Evolutionary conservation across 805 yeast genomes (phyloP).

Genomic region (Metschnikowia anglica): DNA sequence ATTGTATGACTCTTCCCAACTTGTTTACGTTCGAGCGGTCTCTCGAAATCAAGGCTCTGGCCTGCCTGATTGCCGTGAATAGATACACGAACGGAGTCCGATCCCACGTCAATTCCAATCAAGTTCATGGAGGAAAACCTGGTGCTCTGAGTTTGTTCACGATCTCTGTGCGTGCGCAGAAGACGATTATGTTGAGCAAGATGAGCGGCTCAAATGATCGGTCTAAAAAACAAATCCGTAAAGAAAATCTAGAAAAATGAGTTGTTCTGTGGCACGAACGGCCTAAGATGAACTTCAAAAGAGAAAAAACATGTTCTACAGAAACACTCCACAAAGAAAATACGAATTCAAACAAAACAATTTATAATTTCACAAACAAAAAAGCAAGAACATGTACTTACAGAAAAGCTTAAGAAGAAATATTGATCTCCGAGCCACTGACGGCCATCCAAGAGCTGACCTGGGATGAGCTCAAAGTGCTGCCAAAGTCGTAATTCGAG

Average conservation of each 20-base stretch:
- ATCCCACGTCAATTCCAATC: constrained; percentile 53
- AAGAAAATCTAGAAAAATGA: too few species aligned
- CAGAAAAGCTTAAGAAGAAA: constrained; percentile 17
- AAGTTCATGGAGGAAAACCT: constrained; percentile 9
- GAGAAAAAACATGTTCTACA: background rate
- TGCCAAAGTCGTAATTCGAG: constrained; percentile 52
- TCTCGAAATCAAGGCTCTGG: constrained; percentile 9
- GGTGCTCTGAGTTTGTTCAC: background rate
- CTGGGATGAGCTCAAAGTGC: constrained; percentile 40
- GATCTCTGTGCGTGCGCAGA: background rate
- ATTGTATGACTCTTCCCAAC: constrained; percentile 16
- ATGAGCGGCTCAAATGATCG: too few species aligned
- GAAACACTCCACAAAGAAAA: background rate
- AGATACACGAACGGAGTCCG: constrained; percentile 48
- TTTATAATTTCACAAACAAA: constrained; percentile 3
- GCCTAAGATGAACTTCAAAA: background rate
- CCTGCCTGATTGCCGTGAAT: constrained; percentile 20
- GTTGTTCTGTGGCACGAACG: background rate
- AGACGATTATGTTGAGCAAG: background rate
- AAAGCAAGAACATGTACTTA: background rate
- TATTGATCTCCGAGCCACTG: constrained; percentile 49
- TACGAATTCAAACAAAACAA: constrained; percentile 10
- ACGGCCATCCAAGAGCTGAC: constrained; percentile 59
- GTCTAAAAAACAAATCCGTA: too few species aligned
- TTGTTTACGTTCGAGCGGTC: constrained; percentile 10